phyloP scores from a whole-genome alignment of 2,329 filamentous ascomycete genomes.

The Simplicillium sp. region DNA sequence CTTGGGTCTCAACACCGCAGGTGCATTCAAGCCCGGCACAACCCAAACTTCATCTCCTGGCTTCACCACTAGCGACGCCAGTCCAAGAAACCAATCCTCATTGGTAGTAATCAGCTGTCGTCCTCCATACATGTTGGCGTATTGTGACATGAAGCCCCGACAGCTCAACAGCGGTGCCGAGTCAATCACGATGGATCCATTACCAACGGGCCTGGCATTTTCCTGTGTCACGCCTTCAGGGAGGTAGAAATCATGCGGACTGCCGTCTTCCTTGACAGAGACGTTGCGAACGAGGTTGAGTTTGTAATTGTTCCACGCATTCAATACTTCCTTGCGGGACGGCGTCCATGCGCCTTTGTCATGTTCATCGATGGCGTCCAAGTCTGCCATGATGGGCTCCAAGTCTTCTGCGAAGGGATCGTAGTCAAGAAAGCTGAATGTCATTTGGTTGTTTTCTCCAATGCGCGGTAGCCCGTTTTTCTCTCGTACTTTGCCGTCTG shows the following conservation, averaged over 20 bases:
- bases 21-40: constrained; percentile 12
- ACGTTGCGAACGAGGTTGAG: constrained; percentile 11
- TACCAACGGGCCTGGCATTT: constrained; percentile 11
- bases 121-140: constrained; percentile 11
- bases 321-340: constrained; percentile 10
- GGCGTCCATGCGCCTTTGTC: constrained; percentile 11
- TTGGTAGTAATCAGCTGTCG: constrained; percentile 12
- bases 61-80: constrained; percentile 9
- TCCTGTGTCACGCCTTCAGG: constrained; percentile 9
- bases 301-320: constrained; percentile 11
- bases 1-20: constrained; percentile 9
- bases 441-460: constrained; percentile 3
- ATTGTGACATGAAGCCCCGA: constrained; percentile 10
- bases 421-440: constrained; percentile 8
- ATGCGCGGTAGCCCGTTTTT: constrained; percentile 16
- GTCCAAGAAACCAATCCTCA: constrained; percentile 9
- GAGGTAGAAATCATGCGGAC: constrained; percentile 11
- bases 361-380: constrained; percentile 9
- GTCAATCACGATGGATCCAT: constrained; percentile 7
- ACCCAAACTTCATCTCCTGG: constrained; percentile 14
- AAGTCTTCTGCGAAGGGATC: constrained; percentile 12
- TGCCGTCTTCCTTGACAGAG: constrained; percentile 6
- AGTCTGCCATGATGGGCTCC: constrained; percentile 8
- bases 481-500: constrained; percentile 21
- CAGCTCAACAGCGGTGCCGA: constrained; percentile 11